phyloP scores from a whole-genome alignment of 257 asterid species.

The Solanum okadae region DNA sequence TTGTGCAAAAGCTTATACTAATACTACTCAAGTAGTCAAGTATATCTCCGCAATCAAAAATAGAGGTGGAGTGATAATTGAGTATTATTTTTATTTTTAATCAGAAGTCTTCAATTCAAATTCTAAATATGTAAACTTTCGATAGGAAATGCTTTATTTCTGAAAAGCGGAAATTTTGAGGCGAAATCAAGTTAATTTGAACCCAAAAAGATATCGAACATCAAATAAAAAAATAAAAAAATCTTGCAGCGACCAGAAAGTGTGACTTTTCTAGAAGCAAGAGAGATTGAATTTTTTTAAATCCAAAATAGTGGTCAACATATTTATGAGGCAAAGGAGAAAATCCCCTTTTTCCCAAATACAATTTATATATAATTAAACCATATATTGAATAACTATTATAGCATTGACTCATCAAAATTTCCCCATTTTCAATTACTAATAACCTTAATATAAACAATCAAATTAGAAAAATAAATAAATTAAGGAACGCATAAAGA shows the following conservation, averaged over 20 bases:
- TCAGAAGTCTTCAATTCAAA: too few relatives aligned
- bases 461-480: background rate
- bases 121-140: too few relatives aligned
- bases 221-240: background rate
- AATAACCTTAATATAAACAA: background rate
- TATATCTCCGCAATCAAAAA: too few relatives aligned
- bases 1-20: background rate
- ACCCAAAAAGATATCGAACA: accelerated
- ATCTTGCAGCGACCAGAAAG: background rate
- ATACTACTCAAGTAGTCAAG: too few relatives aligned
- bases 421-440: background rate
- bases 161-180: accelerated
- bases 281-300: background rate
- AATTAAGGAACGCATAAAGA: background rate
- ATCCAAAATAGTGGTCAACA: background rate
- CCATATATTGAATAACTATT: background rate
- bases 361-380: background rate
- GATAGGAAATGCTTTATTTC: background rate
- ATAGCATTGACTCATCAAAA: background rate
- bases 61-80: background rate
- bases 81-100: too few relatives aligned
- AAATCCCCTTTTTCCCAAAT: background rate
- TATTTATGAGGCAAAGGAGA: background rate
- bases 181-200: background rate
- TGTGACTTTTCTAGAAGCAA: background rate